Evolutionary conservation across 1,139 yeast species (phyloP), one percentile per base, ranked within the genome.

Genomic region (Sugiyamaella castrensis): DNA sequence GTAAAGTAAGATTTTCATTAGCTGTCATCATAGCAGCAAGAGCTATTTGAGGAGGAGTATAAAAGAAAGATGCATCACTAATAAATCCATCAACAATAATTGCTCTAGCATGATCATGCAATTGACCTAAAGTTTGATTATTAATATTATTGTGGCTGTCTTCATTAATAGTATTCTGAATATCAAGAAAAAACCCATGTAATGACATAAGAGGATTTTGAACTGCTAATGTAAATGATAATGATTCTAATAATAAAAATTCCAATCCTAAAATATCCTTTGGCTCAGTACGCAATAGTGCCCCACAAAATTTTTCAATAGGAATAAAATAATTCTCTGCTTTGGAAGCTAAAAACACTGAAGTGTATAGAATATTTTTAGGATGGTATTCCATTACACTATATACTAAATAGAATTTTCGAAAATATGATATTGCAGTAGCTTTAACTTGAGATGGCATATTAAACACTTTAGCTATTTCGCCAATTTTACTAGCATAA

Each of bases 1-100:
- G 72, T 50, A 77, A 79, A 1, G 86, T 79, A 28, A 86, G 67
- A n/a, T 76, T 77, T 55, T 75, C 79, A 65, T 89, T 86, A 19
- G 76, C 78, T 44, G 76, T 75, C 66, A 83, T 79, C 66, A 91
- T 74, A 6, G 94, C 88, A 0, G 97, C 95, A 49, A 92, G 71
- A 0, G 98, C 96, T 34, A 92, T 86, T 61, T 92, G 98, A 0
- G 98, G 96, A 1, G 98, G 98, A 0, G 98, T 83, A 66, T 72
- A 92, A 31, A 82, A 71, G 59, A 88, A 91, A 12, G 77, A 72
- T 2, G 80, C 91, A 63, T 91, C 96, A 29, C 94, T 81, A 39
- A 86, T 71, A 43, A 89, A 66, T 0, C 86, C 77, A 15, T 82
- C 84, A 41, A 81, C 78, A 7, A 88, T 73, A 68, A 82, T 70